Percentiles rank a stretch among this genome's conserved stretches.
Conservation (phyloP, 306 rosid species). For the Vicia faba region DNA sequence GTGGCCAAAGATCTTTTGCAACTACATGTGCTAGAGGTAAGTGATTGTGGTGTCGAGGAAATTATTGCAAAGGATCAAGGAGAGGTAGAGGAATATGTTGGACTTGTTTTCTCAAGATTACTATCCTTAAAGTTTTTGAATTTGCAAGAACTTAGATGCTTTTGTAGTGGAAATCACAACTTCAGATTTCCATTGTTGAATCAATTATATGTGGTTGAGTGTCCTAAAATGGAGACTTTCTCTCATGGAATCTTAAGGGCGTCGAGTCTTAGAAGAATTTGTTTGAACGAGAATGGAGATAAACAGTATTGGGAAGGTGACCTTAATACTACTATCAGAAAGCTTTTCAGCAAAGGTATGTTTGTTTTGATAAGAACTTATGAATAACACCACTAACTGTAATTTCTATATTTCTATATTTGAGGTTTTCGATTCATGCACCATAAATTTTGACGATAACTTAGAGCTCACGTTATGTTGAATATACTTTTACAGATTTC, state of each 20-base stretch:
- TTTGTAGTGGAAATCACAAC: slow-evolving; percentile 41
- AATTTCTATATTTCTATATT: neutral
- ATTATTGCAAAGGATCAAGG: slow-evolving; percentile 35
- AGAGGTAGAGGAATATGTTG: slow-evolving; percentile 30
- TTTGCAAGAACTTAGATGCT: slow-evolving; percentile 38
- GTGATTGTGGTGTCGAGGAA: slow-evolving; percentile 41
- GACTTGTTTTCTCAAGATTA: slow-evolving; percentile 45
- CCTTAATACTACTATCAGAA: slow-evolving; percentile 39
- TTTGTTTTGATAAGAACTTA: slow-evolving; percentile 9
- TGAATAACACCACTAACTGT: too few species aligned
- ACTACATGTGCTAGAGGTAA: slow-evolving; percentile 39
- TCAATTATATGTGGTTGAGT: slow-evolving; percentile 37
- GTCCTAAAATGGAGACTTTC: slow-evolving; percentile 46
- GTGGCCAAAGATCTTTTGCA: slow-evolving; percentile 45
- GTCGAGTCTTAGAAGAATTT: slow-evolving; percentile 40
- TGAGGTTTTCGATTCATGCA: neutral
- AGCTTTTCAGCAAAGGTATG: slow-evolving; percentile 34
- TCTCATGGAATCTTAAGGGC: slow-evolving; percentile 41
- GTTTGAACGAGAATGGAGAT: slow-evolving; percentile 38
- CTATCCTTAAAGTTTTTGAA: slow-evolving; percentile 34
- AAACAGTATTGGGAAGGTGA: slow-evolving; percentile 39
- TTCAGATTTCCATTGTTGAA: slow-evolving; percentile 44
- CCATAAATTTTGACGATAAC: neutral
- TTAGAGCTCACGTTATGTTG: neutral
- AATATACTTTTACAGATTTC: neutral